Evolutionary conservation across 2,329 filamentous ascomycete genomes (phyloP).

Genomic region (Venturia pyrina): DNA sequence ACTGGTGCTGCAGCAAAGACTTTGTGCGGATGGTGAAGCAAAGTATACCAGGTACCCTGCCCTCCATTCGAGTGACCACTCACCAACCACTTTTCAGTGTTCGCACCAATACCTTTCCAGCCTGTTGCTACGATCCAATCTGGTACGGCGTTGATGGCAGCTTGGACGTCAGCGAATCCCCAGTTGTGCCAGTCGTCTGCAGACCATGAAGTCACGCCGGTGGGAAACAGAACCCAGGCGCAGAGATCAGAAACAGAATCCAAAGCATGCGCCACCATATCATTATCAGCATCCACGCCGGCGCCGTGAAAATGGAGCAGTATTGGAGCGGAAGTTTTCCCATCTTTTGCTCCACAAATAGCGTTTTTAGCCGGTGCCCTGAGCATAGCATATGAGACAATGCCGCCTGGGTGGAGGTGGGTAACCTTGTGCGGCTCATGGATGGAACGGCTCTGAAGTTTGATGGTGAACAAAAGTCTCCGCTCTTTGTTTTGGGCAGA

Average conservation of each 20-base stretch:
- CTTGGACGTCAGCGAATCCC: slow-evolving; percentile 47
- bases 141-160: slow-evolving; percentile 39
- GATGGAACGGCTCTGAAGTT: not conserved
- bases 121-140: slow-evolving; percentile 38
- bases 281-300: slow-evolving; percentile 43
- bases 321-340: slow-evolving; percentile 30
- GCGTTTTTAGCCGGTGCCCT: slow-evolving; percentile 40
- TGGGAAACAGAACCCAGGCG: slow-evolving; percentile 46
- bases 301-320: slow-evolving; percentile 47
- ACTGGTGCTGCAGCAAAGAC: slow-evolving; percentile 46
- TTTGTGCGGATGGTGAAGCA: slow-evolving; percentile 47
- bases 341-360: slow-evolving; percentile 16
- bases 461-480: not conserved
- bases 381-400: slow-evolving; percentile 48
- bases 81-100: slow-evolving; percentile 41
- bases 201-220: slow-evolving; percentile 48
- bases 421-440: slow-evolving; percentile 42
- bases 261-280: slow-evolving; percentile 36
- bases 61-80: slow-evolving; percentile 51
- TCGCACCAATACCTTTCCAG: slow-evolving; percentile 40
- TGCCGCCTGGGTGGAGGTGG: slow-evolving; percentile 42
- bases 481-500: not conserved
- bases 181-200: slow-evolving; percentile 53
- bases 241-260: slow-evolving; percentile 42
- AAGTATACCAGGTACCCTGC: slow-evolving; percentile 47